phyloP scores from a whole-genome alignment of 352 stramenopile species.

The Phytophthora fragariae region DNA sequence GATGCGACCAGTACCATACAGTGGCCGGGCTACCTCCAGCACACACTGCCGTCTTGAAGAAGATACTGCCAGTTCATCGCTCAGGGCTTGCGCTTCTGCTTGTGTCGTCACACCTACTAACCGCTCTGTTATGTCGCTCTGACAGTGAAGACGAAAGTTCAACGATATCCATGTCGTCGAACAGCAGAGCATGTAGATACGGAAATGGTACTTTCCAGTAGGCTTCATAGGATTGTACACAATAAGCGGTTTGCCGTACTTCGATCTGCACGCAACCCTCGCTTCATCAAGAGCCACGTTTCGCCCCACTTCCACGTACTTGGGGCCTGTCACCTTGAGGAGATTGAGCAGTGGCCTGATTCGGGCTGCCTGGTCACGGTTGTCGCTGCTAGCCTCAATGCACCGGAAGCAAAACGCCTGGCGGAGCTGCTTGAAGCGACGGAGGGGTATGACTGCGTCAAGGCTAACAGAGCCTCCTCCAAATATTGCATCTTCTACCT shows the following conservation, averaged over 20 bases:
- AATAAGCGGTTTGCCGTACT: constrained; percentile 7
- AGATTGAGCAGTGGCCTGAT: background rate
- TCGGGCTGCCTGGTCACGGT: constrained; percentile 5
- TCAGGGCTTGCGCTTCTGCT: no score
- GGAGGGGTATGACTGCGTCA: constrained; percentile 33
- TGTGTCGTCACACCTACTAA: no score
- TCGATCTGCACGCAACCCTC: constrained; percentile 10
- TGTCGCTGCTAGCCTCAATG: constrained; percentile 1
- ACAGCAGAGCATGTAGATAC: constrained; percentile 28
- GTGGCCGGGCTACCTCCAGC: constrained; percentile 32
- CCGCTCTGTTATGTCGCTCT: background rate
- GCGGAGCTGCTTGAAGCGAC: constrained; percentile 35
- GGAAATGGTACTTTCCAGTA: constrained; percentile 29
- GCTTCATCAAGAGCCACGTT: background rate
- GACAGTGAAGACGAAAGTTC: constrained; percentile 36
- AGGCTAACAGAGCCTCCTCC: background rate
- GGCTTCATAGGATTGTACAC: constrained; percentile 27
- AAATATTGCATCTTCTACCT: constrained; percentile 26
- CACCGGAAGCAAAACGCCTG: constrained; percentile 35
- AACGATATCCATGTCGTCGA: constrained; percentile 37
- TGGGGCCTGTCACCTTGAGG: no score
- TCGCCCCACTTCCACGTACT: no score
- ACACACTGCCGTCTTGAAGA: constrained; percentile 11
- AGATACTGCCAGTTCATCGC: no score
- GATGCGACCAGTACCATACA: constrained; percentile 24